Conservation (phyloP, 306 rosid species). For the Dryas alaskensis region DNA sequence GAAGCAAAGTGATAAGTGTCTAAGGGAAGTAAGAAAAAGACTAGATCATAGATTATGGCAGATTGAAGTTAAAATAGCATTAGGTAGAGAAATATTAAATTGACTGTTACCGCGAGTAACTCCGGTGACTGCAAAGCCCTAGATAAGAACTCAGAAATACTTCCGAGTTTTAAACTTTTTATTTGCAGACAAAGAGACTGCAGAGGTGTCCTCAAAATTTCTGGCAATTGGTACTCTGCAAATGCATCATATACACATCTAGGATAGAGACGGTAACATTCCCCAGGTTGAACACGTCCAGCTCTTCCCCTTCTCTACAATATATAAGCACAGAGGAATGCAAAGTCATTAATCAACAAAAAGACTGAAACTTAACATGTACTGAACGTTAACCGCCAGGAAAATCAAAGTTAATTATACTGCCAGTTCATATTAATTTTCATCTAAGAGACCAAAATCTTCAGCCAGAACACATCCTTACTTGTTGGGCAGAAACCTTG, state of each 20-base stretch:
- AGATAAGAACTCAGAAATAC: slow-evolving; percentile 85
- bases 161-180: slow-evolving; percentile 88
- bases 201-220: slow-evolving; percentile 93
- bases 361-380: slow-evolving; percentile 16
- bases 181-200: slow-evolving; percentile 97
- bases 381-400: background rate
- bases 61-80: slow-evolving; percentile 15
- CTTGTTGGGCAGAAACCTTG: slow-evolving; percentile 92
- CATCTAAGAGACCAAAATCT: slow-evolving; percentile 10
- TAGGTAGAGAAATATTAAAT: slow-evolving; percentile 27
- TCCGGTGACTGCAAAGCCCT: slow-evolving; percentile 97
- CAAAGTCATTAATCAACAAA: background rate
- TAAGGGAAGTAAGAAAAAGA: background rate
- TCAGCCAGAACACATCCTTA: slow-evolving; percentile 54
- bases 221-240: slow-evolving; percentile 89
- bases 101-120: slow-evolving; percentile 61
- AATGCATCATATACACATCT: slow-evolving; percentile 80
- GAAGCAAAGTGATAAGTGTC: slow-evolving; percentile 9
- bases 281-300: slow-evolving; percentile 96
- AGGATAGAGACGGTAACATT: slow-evolving; percentile 91
- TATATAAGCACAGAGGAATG: slow-evolving; percentile 16
- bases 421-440: slow-evolving; percentile 7
- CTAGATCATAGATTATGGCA: background rate
- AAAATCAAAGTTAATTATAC: background rate
- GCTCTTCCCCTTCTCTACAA: slow-evolving; percentile 98